Evolutionary conservation across 2,329 filamentous ascomycete species (phyloP), one percentile per base, ranked within the genome.

Genomic region (Onygenales sp.): DNA sequence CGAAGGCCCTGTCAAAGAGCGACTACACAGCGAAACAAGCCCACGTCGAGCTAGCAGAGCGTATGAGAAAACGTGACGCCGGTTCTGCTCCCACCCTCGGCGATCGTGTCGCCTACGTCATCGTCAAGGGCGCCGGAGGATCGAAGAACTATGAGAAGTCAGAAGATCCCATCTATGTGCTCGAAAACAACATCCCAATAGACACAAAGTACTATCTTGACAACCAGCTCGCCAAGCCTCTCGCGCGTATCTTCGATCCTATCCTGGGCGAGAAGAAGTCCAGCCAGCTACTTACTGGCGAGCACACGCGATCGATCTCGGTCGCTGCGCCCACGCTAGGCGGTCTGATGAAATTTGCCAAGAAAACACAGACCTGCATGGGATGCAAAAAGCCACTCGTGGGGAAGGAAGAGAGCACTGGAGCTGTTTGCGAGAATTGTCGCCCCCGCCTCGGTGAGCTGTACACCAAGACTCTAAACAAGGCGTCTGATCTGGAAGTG

Each of bases 171-270:
- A 90, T 98, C 64, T 98, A 86, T 71, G 93, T 98, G 11, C 81
- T 98, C 2, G 94, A 98, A 70, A 87, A 98, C 78, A 98, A 97
- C 63, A 81, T 98, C 54, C 93, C 93, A 9, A 95, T 98, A 66
- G 93, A 98, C 71, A 97, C 93, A 2, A 93, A 88, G 70, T 98
- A 97, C 75, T 98, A 98, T 70, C 84, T 98, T 17, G 93, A 98
- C 69, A 98, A 98, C 68, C 94, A 98, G 71, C 84, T 98, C 14
- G 87, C 93, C 7, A 98, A 98, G 71, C 93, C 93, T 0, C 79
- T 98, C 2, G 84, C 85, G 4, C 85, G 94, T 67, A 98, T 98
- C 66, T 98, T 98, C 77, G 93, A 98, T 70, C 93, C 93, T 44
- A 97, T 98, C 57, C 77, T 98, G 2, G 93, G 93, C 27, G 91